These are phyloP conservation scores for Yamadazyma atmosphaerica DNA, from an alignment of 1,139 yeast species.

Conservation along the genomic window DNA sequence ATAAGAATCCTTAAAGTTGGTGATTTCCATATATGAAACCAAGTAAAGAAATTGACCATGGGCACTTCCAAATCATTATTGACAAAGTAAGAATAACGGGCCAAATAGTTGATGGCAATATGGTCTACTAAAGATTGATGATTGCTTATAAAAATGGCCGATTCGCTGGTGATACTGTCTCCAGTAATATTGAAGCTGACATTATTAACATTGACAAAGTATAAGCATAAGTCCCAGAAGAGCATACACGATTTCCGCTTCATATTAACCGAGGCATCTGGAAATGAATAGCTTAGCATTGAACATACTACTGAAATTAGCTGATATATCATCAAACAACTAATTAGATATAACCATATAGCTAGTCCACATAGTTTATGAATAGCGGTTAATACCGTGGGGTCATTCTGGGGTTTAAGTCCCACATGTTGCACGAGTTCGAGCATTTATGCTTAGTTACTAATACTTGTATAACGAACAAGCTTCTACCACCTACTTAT, in stretches of 20 bases:
- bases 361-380: conserved; percentile 21
- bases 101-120: conserved; percentile 46
- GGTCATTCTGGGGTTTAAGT: conserved; percentile 15
- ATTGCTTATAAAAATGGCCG: conserved; percentile 51
- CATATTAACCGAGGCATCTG: conserved; percentile 26
- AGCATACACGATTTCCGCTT: conserved; percentile 22
- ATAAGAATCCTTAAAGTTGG: conserved; percentile 47
- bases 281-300: conserved; percentile 21
- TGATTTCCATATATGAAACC: conserved; percentile 59
- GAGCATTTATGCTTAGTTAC: too few relatives aligned
- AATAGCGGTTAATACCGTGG: conserved; percentile 9
- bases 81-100: conserved; percentile 23
- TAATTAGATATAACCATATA: conserved; percentile 16
- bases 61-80: conserved; percentile 29
- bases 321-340: conserved; percentile 23
- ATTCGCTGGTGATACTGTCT: conserved; percentile 42
- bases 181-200: conserved; percentile 42
- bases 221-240: conserved; percentile 40
- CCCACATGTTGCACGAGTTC: conserved; percentile 25
- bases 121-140: conserved; percentile 60
- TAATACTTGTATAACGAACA: conserved; percentile 1
- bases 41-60: conserved; percentile 53
- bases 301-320: conserved; percentile 22
- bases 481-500: neutral
- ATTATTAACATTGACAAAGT: conserved; percentile 34